Base-by-base conservation (phyloP, 768 basidiomycete species). In the Auricularia auricula-judae region DNA sequence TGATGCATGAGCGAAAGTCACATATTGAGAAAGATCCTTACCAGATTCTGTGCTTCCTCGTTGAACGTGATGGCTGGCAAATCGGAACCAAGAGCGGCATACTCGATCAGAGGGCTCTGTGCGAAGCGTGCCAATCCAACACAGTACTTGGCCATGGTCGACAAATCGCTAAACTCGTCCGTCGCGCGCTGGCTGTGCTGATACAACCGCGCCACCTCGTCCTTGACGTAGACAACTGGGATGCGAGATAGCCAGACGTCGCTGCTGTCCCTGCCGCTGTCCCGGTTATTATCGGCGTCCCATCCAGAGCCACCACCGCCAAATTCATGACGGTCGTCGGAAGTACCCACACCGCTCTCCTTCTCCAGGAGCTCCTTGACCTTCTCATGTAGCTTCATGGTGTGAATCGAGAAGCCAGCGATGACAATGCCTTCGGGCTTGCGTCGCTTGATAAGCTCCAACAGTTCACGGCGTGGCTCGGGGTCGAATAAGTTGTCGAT, bases 21-120 rank as follows among this genome's bases (percentile, higher is more conserved):
- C 43, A 61, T 64, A 64, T 36, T 35, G 33, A 36, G 36, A 36
- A 51, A 43, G 54, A 18, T 51, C 73, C 83, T 70, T 67, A 93
- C 94, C 69, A 96, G 74, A 69, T 92, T 88, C 72, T 98, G 97
- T 69, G 85, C 84, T 61, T 93, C 86, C 33, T 93, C 86, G 66
- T 91, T 87, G 66, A 94, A 90, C 0, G 87, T 83, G 64, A 98
- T 85, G 4, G 92, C 87, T 2, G 85, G 78, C 61, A 98, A 86
- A 74, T 97, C 93, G 11, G 82, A 67, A 2, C 95, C 96, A 44
- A 98, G 77, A 1, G 95, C 92, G 18, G 91, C 89, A 72, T 91
- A 95, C 73, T 98, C 97, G 71, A 92, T 96, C 69, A 98, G 75
- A 2, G 97, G 97, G 71, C 86, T 96, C 76, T 98, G 97, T 4